phyloP scores from a whole-genome alignment of 805 yeast species.

The Kluyveromyces lactis region DNA sequence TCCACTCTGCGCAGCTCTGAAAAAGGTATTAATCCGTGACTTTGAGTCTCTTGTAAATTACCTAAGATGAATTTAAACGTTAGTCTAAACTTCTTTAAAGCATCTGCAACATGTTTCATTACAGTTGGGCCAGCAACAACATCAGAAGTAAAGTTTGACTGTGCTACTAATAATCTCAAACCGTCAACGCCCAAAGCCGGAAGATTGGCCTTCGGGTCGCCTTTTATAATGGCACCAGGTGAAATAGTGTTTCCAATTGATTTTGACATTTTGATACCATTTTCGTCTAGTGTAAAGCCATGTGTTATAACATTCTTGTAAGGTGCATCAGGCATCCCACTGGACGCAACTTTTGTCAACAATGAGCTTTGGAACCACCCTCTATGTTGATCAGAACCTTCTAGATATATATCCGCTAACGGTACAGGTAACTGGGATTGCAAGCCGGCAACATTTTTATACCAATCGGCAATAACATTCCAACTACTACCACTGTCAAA shows the following conservation, averaged over 20 bases:
- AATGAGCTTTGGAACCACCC: slow-evolving; percentile 98
- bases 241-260: slow-evolving; percentile 75
- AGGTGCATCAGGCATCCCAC: slow-evolving; percentile 42
- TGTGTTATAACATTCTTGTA: slow-evolving; percentile 76
- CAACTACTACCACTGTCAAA: slow-evolving; percentile 95
- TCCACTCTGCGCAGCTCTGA: slow-evolving; percentile 44
- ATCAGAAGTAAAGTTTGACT: slow-evolving; percentile 77
- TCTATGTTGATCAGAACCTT: slow-evolving; percentile 97
- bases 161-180: slow-evolving; percentile 82
- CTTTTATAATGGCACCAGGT: slow-evolving; percentile 62
- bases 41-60: slow-evolving; percentile 44
- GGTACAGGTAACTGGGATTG: slow-evolving; percentile 28
- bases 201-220: slow-evolving; percentile 38
- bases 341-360: slow-evolving; percentile 58
- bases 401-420: slow-evolving; percentile 79
- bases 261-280: slow-evolving; percentile 88
- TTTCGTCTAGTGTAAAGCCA: slow-evolving; percentile 84
- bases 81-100: slow-evolving; percentile 71
- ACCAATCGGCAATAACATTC: slow-evolving; percentile 36
- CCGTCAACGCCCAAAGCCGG: slow-evolving; percentile 87
- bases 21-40: slow-evolving; percentile 30
- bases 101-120: slow-evolving; percentile 67
- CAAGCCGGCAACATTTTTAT: slow-evolving; percentile 29
- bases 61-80: slow-evolving; percentile 80
- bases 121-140: slow-evolving; percentile 66